These are phyloP conservation scores for Solanum aculeatissimum DNA, from an alignment of 305 asterid genomes.

Conservation along the genomic window DNA sequence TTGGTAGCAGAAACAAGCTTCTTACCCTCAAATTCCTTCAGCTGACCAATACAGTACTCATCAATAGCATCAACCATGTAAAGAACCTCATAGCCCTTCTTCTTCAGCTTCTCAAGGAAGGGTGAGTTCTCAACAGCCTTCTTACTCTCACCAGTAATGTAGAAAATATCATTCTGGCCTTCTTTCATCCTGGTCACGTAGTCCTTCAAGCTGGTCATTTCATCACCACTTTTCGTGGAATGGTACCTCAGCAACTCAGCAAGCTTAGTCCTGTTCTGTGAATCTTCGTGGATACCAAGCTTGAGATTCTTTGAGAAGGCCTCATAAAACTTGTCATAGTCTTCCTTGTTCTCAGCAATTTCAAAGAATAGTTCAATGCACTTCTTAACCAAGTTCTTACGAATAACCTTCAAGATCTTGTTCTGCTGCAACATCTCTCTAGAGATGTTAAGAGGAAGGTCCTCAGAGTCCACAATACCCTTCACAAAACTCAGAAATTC, in stretches of 20 bases:
- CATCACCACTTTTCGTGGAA: conserved; percentile 59
- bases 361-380: conserved; percentile 61
- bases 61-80: conserved; percentile 32
- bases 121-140: conserved; percentile 29
- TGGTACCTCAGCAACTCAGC: conserved; percentile 21
- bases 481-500: conserved; percentile 25
- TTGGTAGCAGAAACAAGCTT: conserved; percentile 65
- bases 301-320: conserved; percentile 57
- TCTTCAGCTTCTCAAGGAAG: conserved; percentile 24
- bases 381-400: conserved; percentile 66
- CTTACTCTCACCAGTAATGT: conserved; percentile 25
- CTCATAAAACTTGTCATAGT: conserved; percentile 57
- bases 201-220: conserved; percentile 21
- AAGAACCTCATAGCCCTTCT: conserved; percentile 19
- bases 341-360: conserved; percentile 70
- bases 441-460: conserved; percentile 25
- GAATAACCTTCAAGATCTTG: conserved; percentile 60
- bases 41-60: conserved; percentile 19
- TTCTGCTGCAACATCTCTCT: conserved; percentile 48
- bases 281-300: conserved; percentile 24
- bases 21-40: conserved; percentile 53
- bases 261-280: conserved; percentile 18
- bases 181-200: conserved; percentile 28
- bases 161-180: conserved; percentile 18
- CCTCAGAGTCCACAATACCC: conserved; percentile 29